These are phyloP conservation scores for Dissoconium aciculare DNA, from an alignment of 2,329 filamentous ascomycete genomes.

Conservation along the genomic window DNA sequence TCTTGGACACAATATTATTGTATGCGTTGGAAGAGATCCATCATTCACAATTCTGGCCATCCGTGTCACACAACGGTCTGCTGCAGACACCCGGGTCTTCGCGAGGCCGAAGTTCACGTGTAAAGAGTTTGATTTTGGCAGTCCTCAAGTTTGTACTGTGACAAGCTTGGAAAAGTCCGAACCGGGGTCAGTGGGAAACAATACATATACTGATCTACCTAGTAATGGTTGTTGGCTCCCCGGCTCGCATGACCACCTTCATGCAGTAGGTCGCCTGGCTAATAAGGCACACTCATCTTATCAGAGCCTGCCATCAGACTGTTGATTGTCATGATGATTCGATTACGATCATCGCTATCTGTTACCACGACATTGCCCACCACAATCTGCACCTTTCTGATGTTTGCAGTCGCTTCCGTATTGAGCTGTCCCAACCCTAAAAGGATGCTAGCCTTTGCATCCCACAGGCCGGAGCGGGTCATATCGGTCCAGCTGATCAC, in stretches of 20 bases:
- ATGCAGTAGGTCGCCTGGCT: conserved; percentile 6
- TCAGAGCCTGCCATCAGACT: not conserved
- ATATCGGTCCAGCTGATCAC: conserved; percentile 23
- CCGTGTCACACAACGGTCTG: too few species aligned
- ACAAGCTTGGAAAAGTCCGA: conserved; percentile 13
- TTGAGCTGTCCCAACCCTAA: conserved; percentile 11
- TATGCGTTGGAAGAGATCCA: too few species aligned
- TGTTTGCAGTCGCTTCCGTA: conserved; percentile 3
- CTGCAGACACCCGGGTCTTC: too few species aligned
- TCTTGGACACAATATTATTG: too few species aligned
- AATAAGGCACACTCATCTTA: conserved; percentile 8
- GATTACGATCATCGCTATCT: conserved; percentile 13
- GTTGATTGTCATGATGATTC: too few species aligned
- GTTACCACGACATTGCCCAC: conserved; percentile 17
- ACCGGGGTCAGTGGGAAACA: conserved; percentile 5
- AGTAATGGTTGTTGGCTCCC: not conserved
- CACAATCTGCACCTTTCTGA: conserved; percentile 11
- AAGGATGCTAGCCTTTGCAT: conserved; percentile 18
- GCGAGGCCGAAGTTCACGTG: too few species aligned
- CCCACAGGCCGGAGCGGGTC: conserved; percentile 14
- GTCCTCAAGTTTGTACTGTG: conserved; percentile 13
- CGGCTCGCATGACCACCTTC: conserved; percentile 2
- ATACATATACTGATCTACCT: not conserved
- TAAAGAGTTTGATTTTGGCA: too few species aligned
- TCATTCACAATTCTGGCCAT: too few species aligned